Evolutionary conservation across 352 stramenopile species (phyloP), one percentile per base, ranked within the genome.

Genomic region (Discostella stelligera): DNA sequence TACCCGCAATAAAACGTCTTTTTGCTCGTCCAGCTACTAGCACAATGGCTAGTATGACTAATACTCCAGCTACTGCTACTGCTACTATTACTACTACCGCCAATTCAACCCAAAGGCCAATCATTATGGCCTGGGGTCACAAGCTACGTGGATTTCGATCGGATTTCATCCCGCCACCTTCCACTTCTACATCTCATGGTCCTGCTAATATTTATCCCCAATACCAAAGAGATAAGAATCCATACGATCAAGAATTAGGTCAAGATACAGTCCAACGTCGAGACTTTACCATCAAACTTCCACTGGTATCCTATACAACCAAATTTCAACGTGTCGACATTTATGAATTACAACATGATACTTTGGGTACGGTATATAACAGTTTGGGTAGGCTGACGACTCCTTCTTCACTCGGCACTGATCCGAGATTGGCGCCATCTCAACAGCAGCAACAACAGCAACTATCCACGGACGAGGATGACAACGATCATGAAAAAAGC

Each of bases 321-420:
- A 53, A 78, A 37, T 89, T 81, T 59, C 85, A 91, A 56, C n/a
- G 78, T 14, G 58, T 91, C 25, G 66, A 87, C 66, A 72, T 91
- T 44, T 84, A 77, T 52, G 84, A 88, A 65, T 59, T 79, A 7
- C 71, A 69, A 13, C 18, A 76, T 44, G 27, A 32, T 32, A 32
- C 5, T 6, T 32, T 32, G 5, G 27, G 27, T 32, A 32, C 27
- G 2, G 27, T 32, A 5, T 32, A 32, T 32, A 32, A 32, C 5
- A 32, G 27, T 32, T 32, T 32, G 27, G 27, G 27, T 32, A 32
- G 27, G 27, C 27, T 32, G 27, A 32, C 27, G 2, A 44, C 75
- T 27, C 7, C 27, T 32, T 32, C 27, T 32, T 32, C 27, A 32
- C 27, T 6, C n/a, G n/a, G n/a, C n/a, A n/a, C n/a, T n/a, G n/a